phyloP scores from a whole-genome alignment of 1,139 yeast genomes.

The Chernovozyma sophiae-reginae region DNA sequence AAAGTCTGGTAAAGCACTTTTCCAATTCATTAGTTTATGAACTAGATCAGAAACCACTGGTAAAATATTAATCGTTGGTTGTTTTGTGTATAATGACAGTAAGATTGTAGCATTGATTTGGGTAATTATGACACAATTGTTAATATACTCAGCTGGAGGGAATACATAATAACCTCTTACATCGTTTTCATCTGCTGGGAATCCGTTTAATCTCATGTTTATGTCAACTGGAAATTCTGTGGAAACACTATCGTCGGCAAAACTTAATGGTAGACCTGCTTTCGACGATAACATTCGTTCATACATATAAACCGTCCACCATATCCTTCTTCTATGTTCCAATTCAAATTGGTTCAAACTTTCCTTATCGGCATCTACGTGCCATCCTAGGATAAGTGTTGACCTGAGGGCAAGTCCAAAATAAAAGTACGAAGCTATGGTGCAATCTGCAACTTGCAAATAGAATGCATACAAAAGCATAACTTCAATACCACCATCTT shows the following conservation, averaged over 20 bases:
- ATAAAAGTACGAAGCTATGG: slow-evolving; percentile 76
- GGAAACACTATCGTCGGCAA: slow-evolving; percentile 74
- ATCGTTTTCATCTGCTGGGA: slow-evolving; percentile 48
- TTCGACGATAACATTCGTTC: slow-evolving; percentile 83
- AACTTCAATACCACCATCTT: slow-evolving; percentile 82
- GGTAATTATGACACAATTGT: slow-evolving; percentile 76
- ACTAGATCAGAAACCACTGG: slow-evolving; percentile 74
- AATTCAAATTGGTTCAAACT: slow-evolving; percentile 58
- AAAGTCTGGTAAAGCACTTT: slow-evolving; percentile 58
- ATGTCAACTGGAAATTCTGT: slow-evolving; percentile 74
- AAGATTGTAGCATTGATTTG: slow-evolving; percentile 75
- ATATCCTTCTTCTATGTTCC: slow-evolving; percentile 76
- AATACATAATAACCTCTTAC: slow-evolving; percentile 59
- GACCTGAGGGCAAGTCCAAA: slow-evolving; percentile 77
- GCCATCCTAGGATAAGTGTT: slow-evolving; percentile 74
- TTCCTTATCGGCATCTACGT: slow-evolving; percentile 75
- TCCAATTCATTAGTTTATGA: slow-evolving; percentile 68
- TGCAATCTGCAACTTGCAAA: slow-evolving; percentile 81
- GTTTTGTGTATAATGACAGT: slow-evolving; percentile 69
- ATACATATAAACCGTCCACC: slow-evolving; percentile 93
- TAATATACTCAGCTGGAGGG: slow-evolving; percentile 76
- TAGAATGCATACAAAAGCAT: slow-evolving; percentile 74
- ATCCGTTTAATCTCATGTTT: slow-evolving; percentile 52
- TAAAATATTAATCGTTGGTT: slow-evolving; percentile 67
- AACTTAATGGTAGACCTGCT: slow-evolving; percentile 76